Percentiles rank a stretch among this genome's conserved stretches.
phyloP scores from a whole-genome alignment of 768 basidiomycete genomes.

The Kwoniella sp. region DNA sequence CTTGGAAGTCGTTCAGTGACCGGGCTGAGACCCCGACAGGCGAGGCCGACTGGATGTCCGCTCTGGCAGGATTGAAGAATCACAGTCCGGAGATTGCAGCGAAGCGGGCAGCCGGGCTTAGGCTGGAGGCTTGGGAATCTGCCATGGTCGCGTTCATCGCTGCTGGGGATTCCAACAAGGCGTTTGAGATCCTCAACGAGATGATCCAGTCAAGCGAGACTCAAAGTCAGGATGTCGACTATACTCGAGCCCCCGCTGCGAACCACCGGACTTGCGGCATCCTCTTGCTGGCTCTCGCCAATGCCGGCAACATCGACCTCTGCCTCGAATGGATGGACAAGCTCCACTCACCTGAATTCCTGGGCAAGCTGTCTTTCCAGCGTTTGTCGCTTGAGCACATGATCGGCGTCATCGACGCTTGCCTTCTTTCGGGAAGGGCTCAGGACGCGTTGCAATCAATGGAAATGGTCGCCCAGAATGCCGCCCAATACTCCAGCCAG shows the following conservation, averaged over 20 bases:
- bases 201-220: slow-evolving; percentile 59
- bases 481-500: neutral
- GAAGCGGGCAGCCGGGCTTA: neutral
- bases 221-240: slow-evolving; percentile 14
- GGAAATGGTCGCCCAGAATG: neutral
- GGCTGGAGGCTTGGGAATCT: slow-evolving; percentile 6
- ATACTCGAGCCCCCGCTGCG: slow-evolving; percentile 1
- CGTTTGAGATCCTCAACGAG: slow-evolving; percentile 62
- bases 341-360: neutral
- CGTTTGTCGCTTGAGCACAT: slow-evolving; percentile 12
- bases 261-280: slow-evolving; percentile 9
- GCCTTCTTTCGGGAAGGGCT: neutral
- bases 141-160: slow-evolving; percentile 67
- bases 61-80: neutral
- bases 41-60: neutral
- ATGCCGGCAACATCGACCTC: slow-evolving; percentile 17
- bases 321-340: slow-evolving; percentile 13
- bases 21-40: neutral
- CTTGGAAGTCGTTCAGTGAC: slow-evolving; percentile 14
- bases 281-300: slow-evolving; percentile 10
- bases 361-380: neutral
- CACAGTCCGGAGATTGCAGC: neutral
- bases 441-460: neutral
- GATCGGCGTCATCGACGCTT: slow-evolving; percentile 1
- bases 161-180: slow-evolving; percentile 61